Evolutionary conservation across 2,329 filamentous ascomycete species (phyloP).

Genomic region (Harringtonia lauricola): DNA sequence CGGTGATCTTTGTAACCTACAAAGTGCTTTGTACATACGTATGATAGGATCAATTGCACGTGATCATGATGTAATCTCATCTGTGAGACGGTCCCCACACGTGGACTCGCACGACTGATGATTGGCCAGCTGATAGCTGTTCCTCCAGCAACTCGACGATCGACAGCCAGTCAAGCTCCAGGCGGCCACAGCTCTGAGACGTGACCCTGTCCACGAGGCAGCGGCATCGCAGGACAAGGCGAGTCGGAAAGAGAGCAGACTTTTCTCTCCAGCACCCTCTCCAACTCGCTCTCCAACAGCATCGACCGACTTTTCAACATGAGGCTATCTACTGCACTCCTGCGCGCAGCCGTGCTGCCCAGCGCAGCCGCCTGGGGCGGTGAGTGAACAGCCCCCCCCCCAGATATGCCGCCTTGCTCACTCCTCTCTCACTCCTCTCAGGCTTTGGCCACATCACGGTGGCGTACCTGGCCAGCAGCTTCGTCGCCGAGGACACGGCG

Average conservation of each 20-base stretch:
- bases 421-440: conserved; percentile 17
- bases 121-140: conserved; percentile 2
- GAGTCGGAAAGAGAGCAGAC: too few species aligned
- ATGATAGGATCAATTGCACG: too few species aligned
- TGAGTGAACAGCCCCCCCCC: conserved; percentile 15
- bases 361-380: conserved; percentile 29
- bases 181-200: background rate
- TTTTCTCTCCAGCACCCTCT: too few species aligned
- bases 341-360: conserved; percentile 20
- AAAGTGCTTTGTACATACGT: too few species aligned
- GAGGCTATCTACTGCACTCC: conserved; percentile 12
- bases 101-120: background rate
- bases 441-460: conserved; percentile 56
- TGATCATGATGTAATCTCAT: too few species aligned
- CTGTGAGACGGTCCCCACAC: conserved; percentile 4
- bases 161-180: background rate
- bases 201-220: background rate
- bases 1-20: too few species aligned
- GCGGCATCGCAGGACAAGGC: too few species aligned
- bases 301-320: too few species aligned
- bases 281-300: too few species aligned
- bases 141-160: conserved; percentile 1
- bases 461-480: conserved; percentile 49
- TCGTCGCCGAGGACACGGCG: conserved; percentile 45
- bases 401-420: background rate